These are phyloP conservation scores for Apiospora rasikravindrae DNA, from an alignment of 2,329 filamentous ascomycete species.

Conservation along the genomic window DNA sequence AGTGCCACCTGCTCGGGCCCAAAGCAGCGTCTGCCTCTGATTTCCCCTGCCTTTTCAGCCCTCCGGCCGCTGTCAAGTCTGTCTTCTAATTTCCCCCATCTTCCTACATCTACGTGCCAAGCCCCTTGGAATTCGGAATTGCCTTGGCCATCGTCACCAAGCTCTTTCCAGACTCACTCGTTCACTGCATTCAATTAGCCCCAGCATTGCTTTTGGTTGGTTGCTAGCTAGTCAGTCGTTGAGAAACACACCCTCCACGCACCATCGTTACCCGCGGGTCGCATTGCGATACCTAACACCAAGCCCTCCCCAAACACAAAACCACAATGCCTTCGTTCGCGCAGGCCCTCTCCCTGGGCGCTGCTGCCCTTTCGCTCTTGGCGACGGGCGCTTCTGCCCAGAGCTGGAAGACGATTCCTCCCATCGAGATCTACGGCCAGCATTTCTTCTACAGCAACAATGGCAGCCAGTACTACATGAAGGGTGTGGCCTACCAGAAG, in stretches of 20 bases:
- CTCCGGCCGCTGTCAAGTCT: background rate
- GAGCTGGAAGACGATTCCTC: constrained; percentile 38
- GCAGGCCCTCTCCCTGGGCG: constrained; percentile 19
- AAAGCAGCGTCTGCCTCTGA: background rate
- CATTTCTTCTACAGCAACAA: constrained; percentile 53
- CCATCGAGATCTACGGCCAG: constrained; percentile 38
- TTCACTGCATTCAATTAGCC: background rate
- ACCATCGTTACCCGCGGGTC: background rate
- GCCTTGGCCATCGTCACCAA: constrained; percentile 14
- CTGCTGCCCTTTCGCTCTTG: constrained; percentile 22
- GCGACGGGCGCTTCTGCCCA: constrained; percentile 33
- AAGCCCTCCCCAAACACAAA: background rate
- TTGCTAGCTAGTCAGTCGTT: background rate
- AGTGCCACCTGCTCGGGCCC: constrained; percentile 6
- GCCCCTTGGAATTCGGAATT: background rate
- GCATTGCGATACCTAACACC: background rate
- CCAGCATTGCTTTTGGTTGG: background rate
- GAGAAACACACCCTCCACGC: background rate
- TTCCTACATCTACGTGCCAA: constrained; percentile 1
- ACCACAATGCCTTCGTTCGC: constrained; percentile 12
- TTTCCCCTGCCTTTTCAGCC: constrained; percentile 11
- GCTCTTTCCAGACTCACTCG: background rate
- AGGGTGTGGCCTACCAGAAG: constrained; percentile 94
- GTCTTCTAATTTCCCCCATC: background rate
- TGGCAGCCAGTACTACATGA: constrained; percentile 80